Conservation (phyloP, 371 early-diverging fungal species). For the Dichotomocladium elegans region DNA sequence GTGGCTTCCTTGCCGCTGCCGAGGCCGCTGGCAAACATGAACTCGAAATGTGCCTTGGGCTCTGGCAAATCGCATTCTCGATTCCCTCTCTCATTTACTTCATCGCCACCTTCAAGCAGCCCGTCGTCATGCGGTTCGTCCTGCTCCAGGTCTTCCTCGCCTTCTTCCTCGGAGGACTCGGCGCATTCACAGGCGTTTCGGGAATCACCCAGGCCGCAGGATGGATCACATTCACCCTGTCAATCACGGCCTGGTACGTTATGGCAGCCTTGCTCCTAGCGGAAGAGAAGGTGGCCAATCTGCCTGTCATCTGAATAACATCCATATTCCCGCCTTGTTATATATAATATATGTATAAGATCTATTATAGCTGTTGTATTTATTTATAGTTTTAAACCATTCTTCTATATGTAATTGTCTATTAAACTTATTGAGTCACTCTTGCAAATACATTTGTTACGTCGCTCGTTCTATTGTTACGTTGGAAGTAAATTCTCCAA, state of each 20-base stretch:
- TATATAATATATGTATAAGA: no score
- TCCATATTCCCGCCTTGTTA: background rate
- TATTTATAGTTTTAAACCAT: no score
- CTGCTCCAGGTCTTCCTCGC: conserved; percentile 34
- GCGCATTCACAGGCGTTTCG: conserved; percentile 16
- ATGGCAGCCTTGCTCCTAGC: conserved; percentile 28
- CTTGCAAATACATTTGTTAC: no score
- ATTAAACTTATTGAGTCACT: no score
- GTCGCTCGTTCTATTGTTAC: no score
- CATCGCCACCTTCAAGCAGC: conserved; percentile 34
- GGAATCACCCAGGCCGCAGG: conserved; percentile 22
- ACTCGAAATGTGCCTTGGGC: conserved; percentile 23
- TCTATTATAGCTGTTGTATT: no score
- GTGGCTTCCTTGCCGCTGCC: conserved; percentile 24
- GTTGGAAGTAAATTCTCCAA: no score
- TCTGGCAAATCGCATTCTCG: conserved; percentile 29
- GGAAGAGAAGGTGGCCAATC: conserved; percentile 24
- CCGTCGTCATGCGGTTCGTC: conserved; percentile 24
- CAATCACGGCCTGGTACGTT: conserved; percentile 34
- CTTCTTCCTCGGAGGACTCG: conserved; percentile 31
- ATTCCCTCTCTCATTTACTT: conserved; percentile 31
- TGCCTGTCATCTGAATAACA: conserved; percentile 28
- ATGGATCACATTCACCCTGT: conserved; percentile 31
- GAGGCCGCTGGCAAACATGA: conserved; percentile 14
- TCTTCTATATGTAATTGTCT: no score